A percentile compares a stretch with the other conserved stretches of the same genome.
These are phyloP conservation scores for Emiliania huxleyi DNA, from an alignment of 78 protist genomes.

Conservation along the genomic window DNA sequence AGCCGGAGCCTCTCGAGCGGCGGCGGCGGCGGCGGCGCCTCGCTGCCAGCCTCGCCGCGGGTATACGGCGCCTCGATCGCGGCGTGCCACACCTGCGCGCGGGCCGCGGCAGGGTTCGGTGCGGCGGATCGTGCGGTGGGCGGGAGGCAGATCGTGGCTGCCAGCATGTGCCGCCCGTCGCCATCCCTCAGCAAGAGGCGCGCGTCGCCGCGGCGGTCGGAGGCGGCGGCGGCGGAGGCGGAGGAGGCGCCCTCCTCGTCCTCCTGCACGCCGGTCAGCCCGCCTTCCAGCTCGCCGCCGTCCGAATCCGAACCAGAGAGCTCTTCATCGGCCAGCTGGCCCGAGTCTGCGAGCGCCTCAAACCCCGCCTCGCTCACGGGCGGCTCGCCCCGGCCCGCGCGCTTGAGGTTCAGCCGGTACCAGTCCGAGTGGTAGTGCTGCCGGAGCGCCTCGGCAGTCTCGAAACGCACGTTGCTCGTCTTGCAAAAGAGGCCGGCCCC, in stretches of 20 bases:
- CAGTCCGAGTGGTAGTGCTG: conserved; percentile 17
- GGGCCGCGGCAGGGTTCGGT: no score
- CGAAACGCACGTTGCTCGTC: background rate
- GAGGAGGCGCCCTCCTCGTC: background rate
- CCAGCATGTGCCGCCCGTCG: background rate
- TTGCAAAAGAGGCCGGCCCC: no score
- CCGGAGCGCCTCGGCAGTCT: background rate
- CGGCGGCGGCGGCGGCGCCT: no score
- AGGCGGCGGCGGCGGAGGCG: background rate
- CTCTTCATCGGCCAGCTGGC: background rate
- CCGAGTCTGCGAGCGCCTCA: background rate
- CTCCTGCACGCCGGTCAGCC: background rate
- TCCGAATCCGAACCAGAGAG: background rate
- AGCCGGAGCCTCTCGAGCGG: background rate
- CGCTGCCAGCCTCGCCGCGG: no score
- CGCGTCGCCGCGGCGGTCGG: background rate
- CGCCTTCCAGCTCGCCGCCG: background rate
- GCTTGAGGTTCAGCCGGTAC: background rate
- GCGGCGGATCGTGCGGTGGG: no score
- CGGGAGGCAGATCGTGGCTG: no score
- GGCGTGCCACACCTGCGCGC: background rate
- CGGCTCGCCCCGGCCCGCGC: background rate
- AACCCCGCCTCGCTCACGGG: background rate
- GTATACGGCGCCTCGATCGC: background rate
- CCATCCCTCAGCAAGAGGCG: background rate